Evolutionary conservation across 1,284 basidiomycete species (phyloP), one percentile per base, ranked within the genome.

Genomic region (Ceratobasidium sp.): DNA sequence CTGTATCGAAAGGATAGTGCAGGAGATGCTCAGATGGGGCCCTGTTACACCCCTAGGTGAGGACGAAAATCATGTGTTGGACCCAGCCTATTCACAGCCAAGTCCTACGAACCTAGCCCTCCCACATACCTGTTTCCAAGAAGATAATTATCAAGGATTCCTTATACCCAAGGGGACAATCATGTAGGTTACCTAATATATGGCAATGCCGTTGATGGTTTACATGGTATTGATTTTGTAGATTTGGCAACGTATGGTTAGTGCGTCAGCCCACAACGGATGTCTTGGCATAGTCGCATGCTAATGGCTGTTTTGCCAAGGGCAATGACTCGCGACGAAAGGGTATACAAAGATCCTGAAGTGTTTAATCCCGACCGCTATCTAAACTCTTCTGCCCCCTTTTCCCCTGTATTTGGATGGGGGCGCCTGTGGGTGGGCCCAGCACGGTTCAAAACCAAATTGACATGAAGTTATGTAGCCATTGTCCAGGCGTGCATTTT

Each of bases 1-100:
- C 0, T 81, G 81, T 70, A 64, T 80, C 14, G 25, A 47, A 4
- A 33, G 59, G 25, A 16, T 70, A 2, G 54, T 66, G n/a, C 59
- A 57, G 33, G 69, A 70, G 44, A 49, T 23, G 9, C 21, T 66
- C 14, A 53, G 69, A 25, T 70, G 60, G 59, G 27, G 30, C 13
- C 59, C 69, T 16, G 46, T 30, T 11, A 47, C 54, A 9, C 52
- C 60, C 13, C 42, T 66, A 1, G 69, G 69, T 70, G 25, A 46
- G 23, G 2, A 23, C 16, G 1, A 9, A n/a, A n/a, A 36, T 36
- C 11, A 11, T 11, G 33, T 36, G 33, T 36, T 36, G n/a, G n/a
- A 36, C 33, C 11, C 11, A 11, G 11, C 11, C 33, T 36, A 4
- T 44, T 16, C 36, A 42, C 6, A 8, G 8, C 2, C 3, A 11